Percentiles rank a stretch among this genome's conserved stretches.
These are phyloP conservation scores for Metarhizium sp. DNA, from an alignment of 2,329 filamentous ascomycete species.

Conservation along the genomic window DNA sequence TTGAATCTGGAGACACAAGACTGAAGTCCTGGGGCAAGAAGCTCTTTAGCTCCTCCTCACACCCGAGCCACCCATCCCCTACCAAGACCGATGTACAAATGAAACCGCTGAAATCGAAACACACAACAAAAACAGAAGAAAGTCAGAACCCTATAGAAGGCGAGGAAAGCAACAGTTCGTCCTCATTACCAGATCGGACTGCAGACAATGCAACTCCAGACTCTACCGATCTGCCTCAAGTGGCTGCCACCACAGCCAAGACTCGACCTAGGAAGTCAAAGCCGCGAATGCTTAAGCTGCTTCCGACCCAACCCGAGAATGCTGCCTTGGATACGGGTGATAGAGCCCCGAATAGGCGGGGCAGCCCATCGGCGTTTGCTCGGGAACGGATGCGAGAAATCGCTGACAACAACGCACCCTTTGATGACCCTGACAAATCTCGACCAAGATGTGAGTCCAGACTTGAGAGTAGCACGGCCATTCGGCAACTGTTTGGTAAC, in stretches of 20 bases:
- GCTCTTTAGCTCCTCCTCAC: constrained; percentile 20
- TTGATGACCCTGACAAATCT: constrained; percentile 31
- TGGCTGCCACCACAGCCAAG: constrained; percentile 11
- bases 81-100: constrained; percentile 15
- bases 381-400: constrained; percentile 34
- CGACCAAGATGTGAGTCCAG: constrained; percentile 28
- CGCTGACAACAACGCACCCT: constrained; percentile 31
- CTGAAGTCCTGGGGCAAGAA: constrained; percentile 26
- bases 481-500: neutral
- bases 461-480: neutral
- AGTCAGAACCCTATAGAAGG: constrained; percentile 1
- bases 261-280: constrained; percentile 17
- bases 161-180: neutral
- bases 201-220: constrained; percentile 8
- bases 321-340: constrained; percentile 19
- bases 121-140: neutral
- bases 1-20: constrained; percentile 24
- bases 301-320: constrained; percentile 29
- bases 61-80: constrained; percentile 8
- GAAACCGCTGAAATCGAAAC: constrained; percentile 12
- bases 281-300: constrained; percentile 21
- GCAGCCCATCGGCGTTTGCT: constrained; percentile 34
- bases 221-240: constrained; percentile 6
- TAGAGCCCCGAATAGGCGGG: constrained; percentile 20
- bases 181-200: neutral